phyloP scores from a whole-genome alignment of 2,329 filamentous ascomycete genomes.

The Neofusicoccum umdonicola region DNA sequence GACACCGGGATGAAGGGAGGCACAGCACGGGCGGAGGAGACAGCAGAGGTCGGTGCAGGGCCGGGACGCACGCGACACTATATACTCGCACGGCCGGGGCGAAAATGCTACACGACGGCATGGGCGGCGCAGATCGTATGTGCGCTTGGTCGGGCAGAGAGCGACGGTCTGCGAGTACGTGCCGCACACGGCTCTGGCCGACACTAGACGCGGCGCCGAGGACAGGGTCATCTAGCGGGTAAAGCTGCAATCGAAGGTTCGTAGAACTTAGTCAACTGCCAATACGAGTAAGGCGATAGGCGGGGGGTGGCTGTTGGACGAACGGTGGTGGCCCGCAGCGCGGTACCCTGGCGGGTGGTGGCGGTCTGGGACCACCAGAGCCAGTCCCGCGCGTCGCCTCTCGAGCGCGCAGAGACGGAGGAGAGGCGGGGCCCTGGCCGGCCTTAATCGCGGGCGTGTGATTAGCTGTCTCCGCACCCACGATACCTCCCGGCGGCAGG shows the following conservation, averaged over 20 bases:
- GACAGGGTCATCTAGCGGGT: neutral
- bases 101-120: neutral
- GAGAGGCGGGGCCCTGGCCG: neutral
- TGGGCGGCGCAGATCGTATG: neutral
- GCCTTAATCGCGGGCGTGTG: neutral
- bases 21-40: neutral
- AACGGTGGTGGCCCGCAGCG: neutral
- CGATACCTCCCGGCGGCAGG: neutral
- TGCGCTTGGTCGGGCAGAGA: neutral
- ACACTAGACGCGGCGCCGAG: neutral
- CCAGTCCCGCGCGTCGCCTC: too few relatives aligned
- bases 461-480: neutral
- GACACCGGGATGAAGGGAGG: neutral
- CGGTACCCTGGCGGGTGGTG: neutral
- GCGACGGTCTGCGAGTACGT: neutral
- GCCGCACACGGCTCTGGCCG: neutral
- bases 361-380: neutral
- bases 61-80: neutral
- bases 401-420: neutral
- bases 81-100: conserved; percentile 8
- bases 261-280: conserved; percentile 15
- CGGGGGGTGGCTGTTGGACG: neutral
- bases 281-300: conserved; percentile 13
- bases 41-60: neutral
- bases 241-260: conserved; percentile 14